Base-by-base conservation (phyloP, 305 asterid species). In the Fraxinus baroniana region DNA sequence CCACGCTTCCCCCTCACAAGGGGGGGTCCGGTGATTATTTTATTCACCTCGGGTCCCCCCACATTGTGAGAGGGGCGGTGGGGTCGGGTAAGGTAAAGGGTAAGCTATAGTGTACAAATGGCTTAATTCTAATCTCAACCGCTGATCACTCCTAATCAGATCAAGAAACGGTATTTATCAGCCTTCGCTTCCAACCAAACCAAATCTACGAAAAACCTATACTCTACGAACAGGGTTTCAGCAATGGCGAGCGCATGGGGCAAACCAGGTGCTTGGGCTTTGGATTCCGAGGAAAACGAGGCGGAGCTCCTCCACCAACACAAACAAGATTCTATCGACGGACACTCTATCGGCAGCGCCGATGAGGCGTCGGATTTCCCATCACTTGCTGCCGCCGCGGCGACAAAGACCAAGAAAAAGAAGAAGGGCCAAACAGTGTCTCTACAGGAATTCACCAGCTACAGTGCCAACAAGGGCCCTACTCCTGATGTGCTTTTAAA, bases 361-460 rank as follows among this genome's bases (percentile, higher is more conserved):
- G n/a, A n/a, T n/a, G 92, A 80, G 13, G 79, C 84, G 78, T 81
- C 85, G 7, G 94, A 91, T 83, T 91, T 89, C 52, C 94, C 94
- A 1, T 85, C 94, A 0, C 87, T 91, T 24, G 73, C 90, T 74
- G 86, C 90, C 75, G 89, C 92, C 32, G 91, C 94, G 33, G 84
- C 95, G 41, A 84, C 94, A 5, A 92, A 90, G 64, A 77, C 91
- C 5, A 94, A 93, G 90, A 95, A 95, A 92, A 95, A 95, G 86
- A 95, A 95, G 86, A 94, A 92, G 83, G 84, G 87, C 18, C 97
- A 90, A 44, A 71, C 88, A 7, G 37, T 95, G 0, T 89, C 98
- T 12, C 89, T 95, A 6, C 90, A 86, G 49, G 94, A 91, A 86
- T 94, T 95, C 85, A 0, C 87, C 62, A 80, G 88, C 30, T 90